A percentile compares a stretch with the other conserved stretches of the same genome.
phyloP scores from a whole-genome alignment of 176 grass and related monocot genomes.

The Rhynchospora tenuis region DNA sequence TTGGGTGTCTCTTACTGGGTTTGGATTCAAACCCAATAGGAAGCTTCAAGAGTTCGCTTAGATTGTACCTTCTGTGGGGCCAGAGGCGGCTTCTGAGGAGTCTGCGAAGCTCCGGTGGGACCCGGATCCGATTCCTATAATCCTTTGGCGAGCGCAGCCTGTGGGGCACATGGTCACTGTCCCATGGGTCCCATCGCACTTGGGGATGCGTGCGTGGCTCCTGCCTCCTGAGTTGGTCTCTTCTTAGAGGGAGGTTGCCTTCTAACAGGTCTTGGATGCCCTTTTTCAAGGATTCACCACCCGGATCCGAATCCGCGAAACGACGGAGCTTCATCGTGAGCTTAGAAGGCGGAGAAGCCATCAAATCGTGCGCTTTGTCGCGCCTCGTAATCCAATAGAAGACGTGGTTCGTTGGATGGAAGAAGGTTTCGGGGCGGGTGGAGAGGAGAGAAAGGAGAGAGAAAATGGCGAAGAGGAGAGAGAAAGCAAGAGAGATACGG shows the following conservation, averaged over 20 bases:
- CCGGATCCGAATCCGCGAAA: constrained; percentile 1
- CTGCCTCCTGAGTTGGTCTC: background rate
- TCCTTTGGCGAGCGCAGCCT: constrained; percentile 19
- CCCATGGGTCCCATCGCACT: background rate
- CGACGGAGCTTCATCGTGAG: constrained; percentile 15
- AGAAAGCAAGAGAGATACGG: constrained; percentile 4
- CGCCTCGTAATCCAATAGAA: constrained; percentile 2
- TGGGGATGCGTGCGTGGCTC: background rate
- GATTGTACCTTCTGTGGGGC: constrained; percentile 10
- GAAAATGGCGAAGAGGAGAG: constrained; percentile 3
- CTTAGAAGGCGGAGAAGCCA: background rate
- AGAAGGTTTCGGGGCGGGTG: background rate
- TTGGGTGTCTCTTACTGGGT: constrained; percentile 5
- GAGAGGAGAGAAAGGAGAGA: constrained; percentile 9
- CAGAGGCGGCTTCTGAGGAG: background rate
- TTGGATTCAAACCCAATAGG: constrained; percentile 6
- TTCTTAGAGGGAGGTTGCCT: constrained; percentile 4
- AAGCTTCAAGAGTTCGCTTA: constrained; percentile 3
- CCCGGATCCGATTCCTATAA: constrained; percentile 12
- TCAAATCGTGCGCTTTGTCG: background rate
- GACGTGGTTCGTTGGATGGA: background rate
- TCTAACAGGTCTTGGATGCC: constrained; percentile 21
- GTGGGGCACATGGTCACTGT: constrained; percentile 20
- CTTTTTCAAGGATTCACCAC: constrained; percentile 11
- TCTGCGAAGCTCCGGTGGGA: constrained; percentile 11